Percentiles rank a stretch among this genome's conserved stretches.
Evolutionary conservation across 768 basidiomycete genomes (phyloP).

Genomic region (Suillus tomentosus): DNA sequence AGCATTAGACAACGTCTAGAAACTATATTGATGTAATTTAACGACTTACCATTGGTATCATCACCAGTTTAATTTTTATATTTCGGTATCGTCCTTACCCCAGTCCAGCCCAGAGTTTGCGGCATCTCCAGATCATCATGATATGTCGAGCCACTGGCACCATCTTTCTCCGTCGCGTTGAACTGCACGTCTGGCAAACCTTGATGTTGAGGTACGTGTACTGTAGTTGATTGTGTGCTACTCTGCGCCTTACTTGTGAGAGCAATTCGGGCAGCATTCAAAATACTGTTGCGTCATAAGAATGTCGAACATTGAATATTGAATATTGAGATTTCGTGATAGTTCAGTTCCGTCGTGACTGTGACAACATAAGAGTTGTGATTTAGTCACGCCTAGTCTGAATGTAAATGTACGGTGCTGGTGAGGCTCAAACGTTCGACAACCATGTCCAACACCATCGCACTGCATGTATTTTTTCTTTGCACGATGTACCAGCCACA

Average conservation of each 20-base stretch:
- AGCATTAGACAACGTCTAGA: constrained; percentile 15
- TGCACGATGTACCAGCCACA: neutral
- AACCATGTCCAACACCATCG: constrained; percentile 54
- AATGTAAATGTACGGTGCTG: neutral
- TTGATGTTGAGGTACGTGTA: no score
- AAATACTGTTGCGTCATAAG: no score
- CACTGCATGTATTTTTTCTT: constrained; percentile 38
- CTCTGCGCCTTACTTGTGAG: no score
- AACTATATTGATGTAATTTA: neutral
- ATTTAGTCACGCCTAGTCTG: constrained; percentile 15
- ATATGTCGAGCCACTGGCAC: no score
- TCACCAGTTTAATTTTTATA: no score
- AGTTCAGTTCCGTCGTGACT: neutral
- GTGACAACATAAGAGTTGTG: constrained; percentile 10
- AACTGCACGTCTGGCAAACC: no score
- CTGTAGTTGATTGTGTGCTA: no score
- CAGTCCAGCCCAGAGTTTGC: no score
- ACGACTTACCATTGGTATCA: constrained; percentile 21
- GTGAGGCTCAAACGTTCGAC: constrained; percentile 23
- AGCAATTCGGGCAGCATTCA: neutral
- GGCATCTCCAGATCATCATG: no score
- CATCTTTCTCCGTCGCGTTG: no score
- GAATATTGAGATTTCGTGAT: neutral
- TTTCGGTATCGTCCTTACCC: no score
- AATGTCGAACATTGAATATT: neutral